Percentiles rank a stretch among this genome's conserved stretches.
Conservation (phyloP, 73 alveolate genomes). For the Paramecium octaurelia region DNA sequence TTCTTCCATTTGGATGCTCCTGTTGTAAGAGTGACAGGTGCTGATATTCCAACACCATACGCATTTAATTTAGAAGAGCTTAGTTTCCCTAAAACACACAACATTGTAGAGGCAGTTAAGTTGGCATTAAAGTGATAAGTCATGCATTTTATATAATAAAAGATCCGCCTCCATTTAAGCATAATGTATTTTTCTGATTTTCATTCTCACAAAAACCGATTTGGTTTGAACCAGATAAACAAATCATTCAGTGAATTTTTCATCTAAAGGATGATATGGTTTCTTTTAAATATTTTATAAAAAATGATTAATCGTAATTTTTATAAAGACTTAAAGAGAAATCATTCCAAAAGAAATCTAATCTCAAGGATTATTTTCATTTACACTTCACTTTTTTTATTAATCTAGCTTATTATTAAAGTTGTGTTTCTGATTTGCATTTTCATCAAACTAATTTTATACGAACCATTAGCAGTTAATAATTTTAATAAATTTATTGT, state of each 20-base stretch:
- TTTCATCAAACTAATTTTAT: too few relatives aligned
- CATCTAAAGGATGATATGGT: too few relatives aligned
- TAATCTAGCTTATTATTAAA: too few relatives aligned
- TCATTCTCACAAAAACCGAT: background rate
- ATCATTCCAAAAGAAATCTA: too few relatives aligned
- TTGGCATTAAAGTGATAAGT: background rate
- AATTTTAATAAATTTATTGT: too few relatives aligned
- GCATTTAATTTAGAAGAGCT: slow-evolving; percentile 75
- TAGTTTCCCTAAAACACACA: slow-evolving; percentile 75
- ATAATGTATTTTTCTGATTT: background rate
- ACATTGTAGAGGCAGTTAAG: slow-evolving; percentile 74
- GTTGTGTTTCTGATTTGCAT: background rate
- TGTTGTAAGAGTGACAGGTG: slow-evolving; percentile 87
- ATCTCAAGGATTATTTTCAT: too few relatives aligned
- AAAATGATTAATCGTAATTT: too few relatives aligned
- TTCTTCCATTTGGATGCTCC: slow-evolving; percentile 90
- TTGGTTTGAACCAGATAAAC: too few relatives aligned
- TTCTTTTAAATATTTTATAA: too few relatives aligned
- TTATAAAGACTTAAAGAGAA: too few relatives aligned
- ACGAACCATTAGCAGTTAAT: background rate
- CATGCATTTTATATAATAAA: background rate
- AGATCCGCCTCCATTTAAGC: background rate
- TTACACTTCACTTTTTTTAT: too few relatives aligned
- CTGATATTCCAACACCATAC: slow-evolving; percentile 91
- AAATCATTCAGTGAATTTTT: too few relatives aligned